Conservation (phyloP, 2,329 filamentous ascomycete species). For the Paecilomyces formosus region DNA sequence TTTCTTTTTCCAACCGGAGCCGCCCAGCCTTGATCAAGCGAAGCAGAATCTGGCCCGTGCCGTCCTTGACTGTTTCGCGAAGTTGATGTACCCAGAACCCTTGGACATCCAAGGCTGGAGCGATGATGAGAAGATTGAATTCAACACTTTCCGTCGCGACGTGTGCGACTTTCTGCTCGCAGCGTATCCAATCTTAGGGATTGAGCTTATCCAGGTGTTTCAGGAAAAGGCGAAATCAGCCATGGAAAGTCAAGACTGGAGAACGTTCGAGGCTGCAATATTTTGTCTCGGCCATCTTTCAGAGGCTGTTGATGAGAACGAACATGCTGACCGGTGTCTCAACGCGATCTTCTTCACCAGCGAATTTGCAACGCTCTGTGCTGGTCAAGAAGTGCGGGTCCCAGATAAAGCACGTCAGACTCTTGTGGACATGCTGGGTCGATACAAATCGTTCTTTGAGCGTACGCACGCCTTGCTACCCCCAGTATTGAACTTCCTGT, state of each 20-base stretch:
- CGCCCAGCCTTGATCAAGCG: constrained; percentile 19
- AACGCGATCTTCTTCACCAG: constrained; percentile 34
- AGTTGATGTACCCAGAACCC: constrained; percentile 31
- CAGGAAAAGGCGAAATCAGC: constrained; percentile 28
- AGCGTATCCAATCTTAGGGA: constrained; percentile 35
- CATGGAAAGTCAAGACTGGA: constrained; percentile 30
- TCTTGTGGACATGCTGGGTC: constrained; percentile 35
- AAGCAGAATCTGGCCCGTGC: constrained; percentile 33
- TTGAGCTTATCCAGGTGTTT: constrained; percentile 34
- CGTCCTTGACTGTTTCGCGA: constrained; percentile 34
- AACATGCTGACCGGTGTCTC: constrained; percentile 32
- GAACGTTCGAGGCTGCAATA: constrained; percentile 35
- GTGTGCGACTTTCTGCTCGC: constrained; percentile 39
- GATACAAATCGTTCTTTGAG: constrained; percentile 38
- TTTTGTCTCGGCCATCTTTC: constrained; percentile 38
- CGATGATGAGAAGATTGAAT: constrained; percentile 36
- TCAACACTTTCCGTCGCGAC: constrained; percentile 36
- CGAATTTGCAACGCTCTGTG: constrained; percentile 26
- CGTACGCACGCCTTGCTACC: constrained; percentile 33
- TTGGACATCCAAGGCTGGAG: constrained; percentile 31
- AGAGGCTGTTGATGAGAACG: constrained; percentile 38
- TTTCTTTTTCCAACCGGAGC: constrained; percentile 18
- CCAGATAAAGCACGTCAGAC: constrained; percentile 33
- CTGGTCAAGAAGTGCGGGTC: constrained; percentile 21
- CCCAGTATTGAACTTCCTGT: constrained; percentile 36